Conservation (phyloP, 768 basidiomycete genomes). For the Cystoderma amianthinum region DNA sequence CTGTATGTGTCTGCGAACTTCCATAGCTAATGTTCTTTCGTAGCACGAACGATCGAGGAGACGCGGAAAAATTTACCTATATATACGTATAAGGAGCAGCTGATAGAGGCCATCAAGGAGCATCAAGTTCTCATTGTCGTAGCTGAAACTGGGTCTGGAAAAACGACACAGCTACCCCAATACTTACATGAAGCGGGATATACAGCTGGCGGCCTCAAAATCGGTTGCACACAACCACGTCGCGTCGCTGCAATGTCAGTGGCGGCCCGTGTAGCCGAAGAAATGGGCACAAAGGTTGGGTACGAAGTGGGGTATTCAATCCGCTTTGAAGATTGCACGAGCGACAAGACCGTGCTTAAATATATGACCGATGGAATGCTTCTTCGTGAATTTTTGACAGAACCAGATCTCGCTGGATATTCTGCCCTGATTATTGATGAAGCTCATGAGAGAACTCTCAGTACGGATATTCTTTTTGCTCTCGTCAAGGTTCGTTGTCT, state of each 20-base stretch:
- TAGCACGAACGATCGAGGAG: constrained; percentile 87
- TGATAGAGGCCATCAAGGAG: constrained; percentile 82
- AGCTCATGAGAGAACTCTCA: constrained; percentile 95
- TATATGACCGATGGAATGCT: constrained; percentile 99
- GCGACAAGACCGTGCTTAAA: constrained; percentile 97
- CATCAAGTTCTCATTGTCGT: constrained; percentile 97
- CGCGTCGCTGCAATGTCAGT: constrained; percentile 99
- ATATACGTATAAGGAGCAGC: constrained; percentile 79
- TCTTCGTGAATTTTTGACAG: constrained; percentile 92
- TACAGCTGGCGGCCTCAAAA: constrained; percentile 77
- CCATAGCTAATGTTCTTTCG: neutral
- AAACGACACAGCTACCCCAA: constrained; percentile 97
- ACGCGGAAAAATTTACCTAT: constrained; percentile 93
- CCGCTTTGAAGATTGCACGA: constrained; percentile 98
- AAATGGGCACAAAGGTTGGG: constrained; percentile 95
- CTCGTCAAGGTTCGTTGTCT: constrained; percentile 83
- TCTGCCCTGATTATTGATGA: constrained; percentile 96
- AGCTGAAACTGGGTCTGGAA: constrained; percentile 97
- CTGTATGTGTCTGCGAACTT: constrained; percentile 1
- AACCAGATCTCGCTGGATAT: constrained; percentile 94
- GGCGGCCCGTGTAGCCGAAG: constrained; percentile 97
- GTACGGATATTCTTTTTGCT: constrained; percentile 98
- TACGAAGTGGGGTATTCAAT: constrained; percentile 99
- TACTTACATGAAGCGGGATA: constrained; percentile 98
- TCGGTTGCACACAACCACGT: constrained; percentile 97